Evolutionary conservation across 2,329 filamentous ascomycete genomes (phyloP), one percentile per base, ranked within the genome.

Genomic region (Pseudocercospora vitis): DNA sequence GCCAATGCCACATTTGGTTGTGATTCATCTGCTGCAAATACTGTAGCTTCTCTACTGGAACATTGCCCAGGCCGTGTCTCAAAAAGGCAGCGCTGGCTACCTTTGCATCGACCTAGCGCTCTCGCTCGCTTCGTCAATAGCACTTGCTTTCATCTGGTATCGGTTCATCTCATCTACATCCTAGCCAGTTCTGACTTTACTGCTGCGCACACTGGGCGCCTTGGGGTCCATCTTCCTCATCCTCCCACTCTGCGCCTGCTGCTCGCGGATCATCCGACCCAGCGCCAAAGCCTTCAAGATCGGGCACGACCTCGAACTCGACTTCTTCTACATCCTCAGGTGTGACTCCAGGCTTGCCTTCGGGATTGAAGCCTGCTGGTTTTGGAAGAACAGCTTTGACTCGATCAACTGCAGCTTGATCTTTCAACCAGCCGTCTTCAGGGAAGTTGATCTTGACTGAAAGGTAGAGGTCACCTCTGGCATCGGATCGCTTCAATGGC

Each of bases 391-490:
- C 78, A 65, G 89, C 88, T 65, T 81, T 77, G 53, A 99, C 77
- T 40, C 82, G 81, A 51, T 86, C 82, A 55, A 92, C 82, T 0
- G 84, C 79, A 9, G 82, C 81, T n/a, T 89, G 83, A 52, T 88
- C 68, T 55, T 74, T 73, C 53, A 91, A 77, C 90, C 91, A 97
- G 21, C 85, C 88, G 64, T 92, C 85, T 63, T 91, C 84, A 2
- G 94, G 94, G 76, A 97, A 97, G 50, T 89, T 82, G 58, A 99
- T 81, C 65, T 94, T 86, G 60, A 96, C 86, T 31, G 88, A 76
- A 35, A 99, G 78, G 73, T 92, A 99, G 14, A 99, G 76, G 67
- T 97, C 91, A 37, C 94, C 94, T 69, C 84, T 90, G 3, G 76
- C 68, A 32, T 99, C 94, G 59, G 86, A 89, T 53, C 86, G 85